Base-by-base conservation (phyloP, 192 early-diverging fungal species). In the Jimgerdemannia lactiflua region DNA sequence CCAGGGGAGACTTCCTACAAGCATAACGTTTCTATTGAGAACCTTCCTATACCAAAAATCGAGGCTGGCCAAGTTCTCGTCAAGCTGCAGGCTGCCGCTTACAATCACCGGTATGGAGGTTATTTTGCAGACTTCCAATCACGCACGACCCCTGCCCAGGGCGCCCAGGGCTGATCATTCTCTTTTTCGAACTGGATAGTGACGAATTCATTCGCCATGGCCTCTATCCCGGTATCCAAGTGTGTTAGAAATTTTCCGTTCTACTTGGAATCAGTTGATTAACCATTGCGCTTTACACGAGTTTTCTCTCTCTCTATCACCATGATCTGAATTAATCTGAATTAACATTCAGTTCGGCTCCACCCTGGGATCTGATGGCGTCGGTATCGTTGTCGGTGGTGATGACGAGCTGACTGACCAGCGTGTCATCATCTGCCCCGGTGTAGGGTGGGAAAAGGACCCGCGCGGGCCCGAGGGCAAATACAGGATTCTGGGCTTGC, bases 201-300 rank as follows among this genome's bases (percentile, higher is more conserved):
- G 79, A 80, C 72, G 65, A 75, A 39, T 80, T 74, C 74, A 80
- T 80, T 44, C 79, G 75, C 67, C 49, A 76, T 40, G 75, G 75
- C 8, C 17, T 70, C n/a, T 80, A 80, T 59, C 79, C 79, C 18
- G 79, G 71, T 3, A 76, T 80, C 41, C 64, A 71, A 41, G 67
- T 68, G 67, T 9, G 67, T 68, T 6, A 59, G 49, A 59, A 59
- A 14, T 29, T 29, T 29, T 1, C 29, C 29, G 29, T 29, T 29
- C 29, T 29, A 29, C 29, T 29, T 29, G 29, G 29, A 29, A 29
- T 29, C 29, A 29, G 0, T 68, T 19, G 18, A 68, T 41, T 39
- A 68, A 41, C 29, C 40, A 29, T 29, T 29, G 29, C 29, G 29
- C 29, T 29, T 29, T 29, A 29, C 29, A 29, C 29, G 29, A 29